Conservation (phyloP, 495 filamentous ascomycete genomes). For the Platismatia glauca region DNA sequence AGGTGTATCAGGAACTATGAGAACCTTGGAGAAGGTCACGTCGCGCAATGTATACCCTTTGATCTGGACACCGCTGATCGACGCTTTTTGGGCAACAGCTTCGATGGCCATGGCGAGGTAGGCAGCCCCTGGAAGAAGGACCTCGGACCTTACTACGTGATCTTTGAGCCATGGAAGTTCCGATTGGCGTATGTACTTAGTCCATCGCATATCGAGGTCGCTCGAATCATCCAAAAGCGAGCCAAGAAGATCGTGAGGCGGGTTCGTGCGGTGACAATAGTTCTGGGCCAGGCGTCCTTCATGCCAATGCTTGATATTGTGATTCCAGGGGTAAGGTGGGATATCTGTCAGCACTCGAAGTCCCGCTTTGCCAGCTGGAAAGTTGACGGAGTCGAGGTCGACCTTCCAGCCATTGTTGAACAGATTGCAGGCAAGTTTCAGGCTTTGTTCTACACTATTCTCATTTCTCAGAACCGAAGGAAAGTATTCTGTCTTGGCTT, state of each 20-base stretch:
- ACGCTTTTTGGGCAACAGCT: conserved; percentile 21
- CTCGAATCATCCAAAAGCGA: conserved; percentile 25
- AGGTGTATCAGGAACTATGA: conserved; percentile 32
- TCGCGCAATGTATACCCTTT: conserved; percentile 22
- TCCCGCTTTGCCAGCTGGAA: conserved; percentile 5
- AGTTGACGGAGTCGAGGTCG: conserved; percentile 14
- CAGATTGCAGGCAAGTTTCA: conserved; percentile 10
- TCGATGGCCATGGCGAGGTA: conserved; percentile 29
- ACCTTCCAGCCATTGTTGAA: conserved; percentile 12
- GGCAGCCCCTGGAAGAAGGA: conserved; percentile 22
- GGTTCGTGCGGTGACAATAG: conserved; percentile 16
- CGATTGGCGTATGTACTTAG: conserved; percentile 25
- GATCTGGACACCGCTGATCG: conserved; percentile 3
- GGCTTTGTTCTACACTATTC: neutral
- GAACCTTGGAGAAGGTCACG: conserved; percentile 28
- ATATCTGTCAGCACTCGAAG: conserved; percentile 27
- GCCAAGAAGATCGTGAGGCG: conserved; percentile 32
- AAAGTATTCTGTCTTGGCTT: conserved; percentile 16
- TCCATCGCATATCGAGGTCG: conserved; percentile 28
- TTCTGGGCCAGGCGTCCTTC: conserved; percentile 39
- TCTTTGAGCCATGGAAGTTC: conserved; percentile 28
- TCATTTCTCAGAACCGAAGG: conserved; percentile 1
- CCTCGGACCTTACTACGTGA: conserved; percentile 20
- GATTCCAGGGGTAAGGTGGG: conserved; percentile 36
- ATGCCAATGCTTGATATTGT: conserved; percentile 29